phyloP scores from a whole-genome alignment of 176 grass and related monocot genomes.

The Rhynchospora pubera region DNA sequence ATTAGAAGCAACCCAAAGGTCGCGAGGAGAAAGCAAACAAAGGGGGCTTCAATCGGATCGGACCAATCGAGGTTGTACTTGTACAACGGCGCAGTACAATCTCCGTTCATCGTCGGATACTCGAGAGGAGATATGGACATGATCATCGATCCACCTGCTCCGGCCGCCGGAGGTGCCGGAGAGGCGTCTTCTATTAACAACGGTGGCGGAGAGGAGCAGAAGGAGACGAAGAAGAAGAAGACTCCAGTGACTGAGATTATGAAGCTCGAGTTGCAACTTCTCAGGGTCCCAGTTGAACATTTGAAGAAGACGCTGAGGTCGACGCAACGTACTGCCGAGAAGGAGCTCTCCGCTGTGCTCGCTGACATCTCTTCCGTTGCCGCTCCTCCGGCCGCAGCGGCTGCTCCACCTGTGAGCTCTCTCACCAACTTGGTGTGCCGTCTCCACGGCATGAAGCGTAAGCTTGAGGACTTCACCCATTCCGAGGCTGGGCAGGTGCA shows the following conservation, averaged over 20 bases:
- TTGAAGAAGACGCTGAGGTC: slow-evolving; percentile 63
- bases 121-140: slow-evolving; percentile 53
- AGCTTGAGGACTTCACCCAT: slow-evolving; percentile 65
- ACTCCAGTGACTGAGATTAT: slow-evolving; percentile 53
- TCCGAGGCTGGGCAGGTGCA: slow-evolving; percentile 66
- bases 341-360: slow-evolving; percentile 68
- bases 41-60: neutral
- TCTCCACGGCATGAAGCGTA: slow-evolving; percentile 93
- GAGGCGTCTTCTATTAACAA: neutral
- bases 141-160: slow-evolving; percentile 72
- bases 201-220: neutral
- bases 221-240: slow-evolving; percentile 41
- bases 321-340: slow-evolving; percentile 67
- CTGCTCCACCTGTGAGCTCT: slow-evolving; percentile 35
- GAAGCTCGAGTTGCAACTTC: slow-evolving; percentile 78
- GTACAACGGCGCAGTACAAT: too few relatives aligned
- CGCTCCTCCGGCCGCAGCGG: neutral
- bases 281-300: slow-evolving; percentile 81
- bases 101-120: too few relatives aligned
- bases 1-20: neutral
- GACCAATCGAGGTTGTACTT: too few relatives aligned
- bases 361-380: slow-evolving; percentile 37
- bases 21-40: neutral
- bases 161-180: slow-evolving; percentile 16
- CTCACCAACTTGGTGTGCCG: slow-evolving; percentile 85